A percentile compares a stretch with the other conserved stretches of the same genome.
Evolutionary conservation across 2,329 filamentous ascomycete genomes (phyloP).

Genomic region (Chaetomium sp.): DNA sequence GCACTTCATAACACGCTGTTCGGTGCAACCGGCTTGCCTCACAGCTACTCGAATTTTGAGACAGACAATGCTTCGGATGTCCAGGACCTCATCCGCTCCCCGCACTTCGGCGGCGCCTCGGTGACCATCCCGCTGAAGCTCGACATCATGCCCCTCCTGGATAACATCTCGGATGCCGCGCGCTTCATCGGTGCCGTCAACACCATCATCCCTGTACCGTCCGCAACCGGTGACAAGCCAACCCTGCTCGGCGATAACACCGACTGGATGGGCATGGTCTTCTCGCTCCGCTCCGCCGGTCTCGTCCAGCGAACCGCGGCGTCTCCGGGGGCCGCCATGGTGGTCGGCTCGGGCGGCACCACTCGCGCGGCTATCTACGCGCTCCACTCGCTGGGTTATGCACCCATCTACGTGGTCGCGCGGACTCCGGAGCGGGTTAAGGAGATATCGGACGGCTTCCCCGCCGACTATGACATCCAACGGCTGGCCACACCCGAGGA

Average conservation of each 20-base stretch:
- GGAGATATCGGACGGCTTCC: constrained; percentile 71
- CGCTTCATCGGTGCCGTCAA: constrained; percentile 89
- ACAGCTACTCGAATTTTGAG: constrained; percentile 76
- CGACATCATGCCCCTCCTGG: constrained; percentile 79
- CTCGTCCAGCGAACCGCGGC: constrained; percentile 46
- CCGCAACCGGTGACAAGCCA: constrained; percentile 38
- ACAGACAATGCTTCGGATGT: constrained; percentile 67
- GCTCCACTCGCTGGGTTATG: constrained; percentile 78
- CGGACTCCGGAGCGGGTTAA: constrained; percentile 70
- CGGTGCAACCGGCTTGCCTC: constrained; percentile 73
- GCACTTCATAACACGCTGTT: constrained; percentile 90
- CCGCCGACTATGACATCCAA: constrained; percentile 68
- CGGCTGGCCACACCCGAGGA: constrained; percentile 59
- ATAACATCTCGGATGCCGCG: constrained; percentile 78
- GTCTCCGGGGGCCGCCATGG: constrained; percentile 62
- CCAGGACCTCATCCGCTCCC: constrained; percentile 63
- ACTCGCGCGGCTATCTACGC: constrained; percentile 89
- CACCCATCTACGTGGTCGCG: constrained; percentile 84
- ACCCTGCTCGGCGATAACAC: constrained; percentile 84
- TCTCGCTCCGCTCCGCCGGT: constrained; percentile 71
- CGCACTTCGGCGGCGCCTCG: constrained; percentile 87
- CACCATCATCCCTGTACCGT: constrained; percentile 71
- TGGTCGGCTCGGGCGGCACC: constrained; percentile 90
- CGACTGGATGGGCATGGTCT: constrained; percentile 91
- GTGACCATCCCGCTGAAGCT: constrained; percentile 95